Percentiles rank a stretch among this genome's conserved stretches.
Conservation (phyloP, 495 filamentous ascomycete species). For the Xylaria intraflava region DNA sequence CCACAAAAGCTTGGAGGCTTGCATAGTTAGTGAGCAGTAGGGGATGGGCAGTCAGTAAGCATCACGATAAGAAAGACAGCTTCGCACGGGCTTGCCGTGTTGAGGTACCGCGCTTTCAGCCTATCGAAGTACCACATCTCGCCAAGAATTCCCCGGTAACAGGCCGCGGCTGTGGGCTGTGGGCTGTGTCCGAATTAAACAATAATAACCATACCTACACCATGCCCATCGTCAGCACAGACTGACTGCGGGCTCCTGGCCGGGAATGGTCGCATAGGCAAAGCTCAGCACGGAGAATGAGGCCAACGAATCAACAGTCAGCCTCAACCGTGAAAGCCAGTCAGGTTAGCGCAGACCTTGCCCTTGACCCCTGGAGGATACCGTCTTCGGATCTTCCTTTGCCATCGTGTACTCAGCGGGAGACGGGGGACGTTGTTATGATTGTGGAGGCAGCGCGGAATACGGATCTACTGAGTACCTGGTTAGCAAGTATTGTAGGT, state of each 20-base stretch:
- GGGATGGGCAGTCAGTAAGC: slow-evolving; percentile 5
- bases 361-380: neutral
- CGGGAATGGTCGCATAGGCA: neutral
- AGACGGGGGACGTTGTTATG: neutral
- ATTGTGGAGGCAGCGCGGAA: neutral
- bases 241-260: no score
- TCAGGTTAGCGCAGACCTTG: neutral
- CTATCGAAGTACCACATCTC: slow-evolving; percentile 7
- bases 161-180: neutral
- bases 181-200: slow-evolving; percentile 6
- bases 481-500: neutral
- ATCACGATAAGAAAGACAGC: slow-evolving; percentile 9
- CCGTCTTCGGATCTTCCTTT: slow-evolving; percentile 1
- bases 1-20: slow-evolving; percentile 5
- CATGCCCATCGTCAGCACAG: no score
- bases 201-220: neutral
- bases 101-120: neutral
- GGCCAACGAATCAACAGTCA: slow-evolving; percentile 7
- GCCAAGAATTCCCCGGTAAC: neutral
- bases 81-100: neutral
- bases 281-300: slow-evolving; percentile 1
- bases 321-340: neutral
- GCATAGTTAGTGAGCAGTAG: slow-evolving; percentile 11
- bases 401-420: neutral
- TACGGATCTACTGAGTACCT: no score